Evolutionary conservation across 805 yeast genomes (phyloP).

Genomic region (Lipomyces starkeyi): DNA sequence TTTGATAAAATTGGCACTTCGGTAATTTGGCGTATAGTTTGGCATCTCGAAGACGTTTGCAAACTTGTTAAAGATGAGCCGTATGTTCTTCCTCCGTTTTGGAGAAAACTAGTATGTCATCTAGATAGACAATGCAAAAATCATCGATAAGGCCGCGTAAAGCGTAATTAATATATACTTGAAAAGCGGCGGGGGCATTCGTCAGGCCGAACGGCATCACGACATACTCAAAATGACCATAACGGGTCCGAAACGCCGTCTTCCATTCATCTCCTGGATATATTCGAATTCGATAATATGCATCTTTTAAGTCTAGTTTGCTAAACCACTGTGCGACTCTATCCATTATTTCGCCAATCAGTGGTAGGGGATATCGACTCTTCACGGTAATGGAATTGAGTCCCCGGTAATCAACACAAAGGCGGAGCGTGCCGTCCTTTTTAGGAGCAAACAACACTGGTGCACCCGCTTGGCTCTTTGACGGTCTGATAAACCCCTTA

Average conservation of each 20-base stretch:
- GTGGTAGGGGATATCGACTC: too few species aligned
- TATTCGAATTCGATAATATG: not conserved
- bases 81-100: conserved; percentile 30
- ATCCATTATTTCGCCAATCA: too few species aligned
- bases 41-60: conserved; percentile 2
- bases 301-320: too few species aligned
- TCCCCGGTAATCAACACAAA: too few species aligned
- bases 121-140: conserved; percentile 35
- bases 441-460: too few species aligned
- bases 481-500: too few species aligned
- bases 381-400: too few species aligned
- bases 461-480: too few species aligned
- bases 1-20: conserved; percentile 18
- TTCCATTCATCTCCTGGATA: conserved; percentile 18
- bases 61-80: not conserved
- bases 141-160: conserved; percentile 19
- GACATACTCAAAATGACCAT: conserved; percentile 40
- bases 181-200: conserved; percentile 44
- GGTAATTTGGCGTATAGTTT: conserved; percentile 8
- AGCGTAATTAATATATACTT: conserved; percentile 25
- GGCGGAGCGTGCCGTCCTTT: too few species aligned
- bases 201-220: conserved; percentile 44
- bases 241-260: conserved; percentile 40
- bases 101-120: conserved; percentile 37
- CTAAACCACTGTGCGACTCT: too few species aligned